These are phyloP conservation scores for Aegle marmelos DNA, from an alignment of 345 rosid genomes.

Conservation along the genomic window DNA sequence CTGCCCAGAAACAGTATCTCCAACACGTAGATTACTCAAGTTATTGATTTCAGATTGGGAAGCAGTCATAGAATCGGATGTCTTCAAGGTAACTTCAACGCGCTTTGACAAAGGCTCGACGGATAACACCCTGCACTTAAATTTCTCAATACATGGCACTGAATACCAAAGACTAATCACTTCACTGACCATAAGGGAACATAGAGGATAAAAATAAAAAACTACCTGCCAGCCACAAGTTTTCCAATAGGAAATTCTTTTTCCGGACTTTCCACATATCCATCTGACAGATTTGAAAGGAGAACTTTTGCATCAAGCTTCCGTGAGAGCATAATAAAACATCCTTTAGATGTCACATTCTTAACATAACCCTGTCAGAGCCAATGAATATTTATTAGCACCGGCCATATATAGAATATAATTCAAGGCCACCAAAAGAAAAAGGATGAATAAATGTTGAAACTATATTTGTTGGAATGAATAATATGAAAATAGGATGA, in stretches of 20 bases:
- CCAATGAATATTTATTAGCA: slow-evolving; percentile 10
- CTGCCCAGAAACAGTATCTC: slow-evolving; percentile 59
- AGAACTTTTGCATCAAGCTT: slow-evolving; percentile 82
- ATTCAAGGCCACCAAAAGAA: neutral
- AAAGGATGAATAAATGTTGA: neutral
- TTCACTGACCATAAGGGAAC: slow-evolving; percentile 2
- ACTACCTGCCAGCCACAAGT: slow-evolving; percentile 80
- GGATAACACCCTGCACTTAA: slow-evolving; percentile 59
- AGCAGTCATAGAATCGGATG: slow-evolving; percentile 33
- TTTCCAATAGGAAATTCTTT: slow-evolving; percentile 85
- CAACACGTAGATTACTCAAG: slow-evolving; percentile 52
- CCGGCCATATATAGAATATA: neutral
- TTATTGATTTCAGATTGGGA: slow-evolving; percentile 50
- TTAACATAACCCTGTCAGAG: slow-evolving; percentile 89
- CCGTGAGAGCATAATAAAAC: slow-evolving; percentile 82
- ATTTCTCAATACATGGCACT: slow-evolving; percentile 20
- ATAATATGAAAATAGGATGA: neutral
- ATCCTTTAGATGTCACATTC: slow-evolving; percentile 76
- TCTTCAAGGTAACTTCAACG: slow-evolving; percentile 81
- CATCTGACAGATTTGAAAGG: slow-evolving; percentile 75
- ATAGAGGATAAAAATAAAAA: slow-evolving; percentile 13
- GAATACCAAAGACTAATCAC: neutral
- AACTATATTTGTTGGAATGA: neutral
- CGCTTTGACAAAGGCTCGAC: slow-evolving; percentile 85
- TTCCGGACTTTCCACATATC: slow-evolving; percentile 62